A percentile compares a stretch with the other conserved stretches of the same genome.
phyloP scores from a whole-genome alignment of 2,329 filamentous ascomycete species.

The Phaeosphaeriaceae sp. region DNA sequence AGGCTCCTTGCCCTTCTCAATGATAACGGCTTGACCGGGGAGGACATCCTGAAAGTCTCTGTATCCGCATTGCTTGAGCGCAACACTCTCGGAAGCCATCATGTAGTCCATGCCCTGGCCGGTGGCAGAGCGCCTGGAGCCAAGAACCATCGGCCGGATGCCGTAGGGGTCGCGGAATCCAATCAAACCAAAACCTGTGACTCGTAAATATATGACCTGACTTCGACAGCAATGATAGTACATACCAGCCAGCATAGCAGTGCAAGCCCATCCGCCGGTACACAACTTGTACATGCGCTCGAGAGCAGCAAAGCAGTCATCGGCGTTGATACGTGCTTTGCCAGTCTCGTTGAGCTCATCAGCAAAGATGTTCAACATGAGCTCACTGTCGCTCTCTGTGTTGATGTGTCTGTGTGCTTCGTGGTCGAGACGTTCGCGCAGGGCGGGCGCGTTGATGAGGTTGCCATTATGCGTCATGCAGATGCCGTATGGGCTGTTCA shows the following conservation, averaged over 20 bases:
- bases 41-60: constrained; percentile 76
- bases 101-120: constrained; percentile 80
- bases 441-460: constrained; percentile 77
- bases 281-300: constrained; percentile 75
- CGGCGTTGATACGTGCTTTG: constrained; percentile 79
- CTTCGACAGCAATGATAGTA: neutral
- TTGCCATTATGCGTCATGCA: constrained; percentile 88
- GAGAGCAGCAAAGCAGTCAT: constrained; percentile 77
- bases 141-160: constrained; percentile 82
- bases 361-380: constrained; percentile 89
- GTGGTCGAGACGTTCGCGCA: constrained; percentile 75
- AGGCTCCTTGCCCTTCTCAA: constrained; percentile 77
- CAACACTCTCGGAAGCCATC: constrained; percentile 88
- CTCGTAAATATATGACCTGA: constrained; percentile 16
- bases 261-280: constrained; percentile 79
- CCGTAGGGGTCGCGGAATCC: constrained; percentile 82
- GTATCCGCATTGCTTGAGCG: constrained; percentile 82
- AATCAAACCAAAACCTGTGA: constrained; percentile 74
- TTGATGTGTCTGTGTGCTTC: constrained; percentile 88
- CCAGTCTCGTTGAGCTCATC: constrained; percentile 80
- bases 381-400: constrained; percentile 85
- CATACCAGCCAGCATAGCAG: constrained; percentile 77
- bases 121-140: constrained; percentile 72
- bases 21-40: constrained; percentile 85
- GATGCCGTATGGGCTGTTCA: constrained; percentile 84